Conservation (phyloP, 2,329 filamentous ascomycete genomes). For the Trichoderma asperellum region DNA sequence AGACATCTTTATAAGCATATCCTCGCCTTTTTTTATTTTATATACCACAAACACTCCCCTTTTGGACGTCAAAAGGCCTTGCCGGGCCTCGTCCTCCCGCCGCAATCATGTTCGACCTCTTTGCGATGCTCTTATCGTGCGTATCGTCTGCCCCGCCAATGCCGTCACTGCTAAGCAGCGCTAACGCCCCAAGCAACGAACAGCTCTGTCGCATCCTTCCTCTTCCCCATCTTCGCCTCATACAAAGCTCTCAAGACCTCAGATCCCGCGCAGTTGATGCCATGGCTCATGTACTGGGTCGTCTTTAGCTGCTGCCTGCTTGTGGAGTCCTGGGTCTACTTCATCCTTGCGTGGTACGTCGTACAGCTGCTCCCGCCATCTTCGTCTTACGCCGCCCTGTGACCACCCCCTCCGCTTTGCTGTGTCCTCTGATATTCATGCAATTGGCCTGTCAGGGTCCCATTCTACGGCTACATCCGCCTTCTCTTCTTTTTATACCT, state of each 20-base stretch:
- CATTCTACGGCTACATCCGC: conserved; percentile 92
- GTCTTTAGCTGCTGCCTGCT: conserved; percentile 81
- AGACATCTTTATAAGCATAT: not conserved
- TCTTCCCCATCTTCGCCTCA: conserved; percentile 94
- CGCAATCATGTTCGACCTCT: conserved; percentile 72
- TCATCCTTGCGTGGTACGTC: conserved; percentile 77
- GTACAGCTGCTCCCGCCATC: not conserved
- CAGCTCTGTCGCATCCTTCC: conserved; percentile 83
- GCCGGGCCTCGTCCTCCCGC: conserved; percentile 31
- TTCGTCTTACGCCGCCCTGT: not conserved
- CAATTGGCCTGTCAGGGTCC: conserved; percentile 61
- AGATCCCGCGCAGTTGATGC: conserved; percentile 84
- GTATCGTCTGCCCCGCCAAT: conserved; percentile 41
- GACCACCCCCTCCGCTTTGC: not conserved
- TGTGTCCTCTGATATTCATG: not conserved
- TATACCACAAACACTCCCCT: not conserved
- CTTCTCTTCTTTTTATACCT: conserved; percentile 89
- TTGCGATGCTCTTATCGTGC: conserved; percentile 78
- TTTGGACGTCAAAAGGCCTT: conserved; percentile 36
- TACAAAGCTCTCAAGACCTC: conserved; percentile 96
- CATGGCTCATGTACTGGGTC: conserved; percentile 99
- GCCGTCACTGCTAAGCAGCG: conserved; percentile 28
- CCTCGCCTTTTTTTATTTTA: not conserved
- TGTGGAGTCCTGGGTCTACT: conserved; percentile 84
- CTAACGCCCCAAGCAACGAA: conserved; percentile 27